These are phyloP conservation scores for Blastomyces gilchristii DNA, from an alignment of 2,329 filamentous ascomycete species.

Conservation along the genomic window DNA sequence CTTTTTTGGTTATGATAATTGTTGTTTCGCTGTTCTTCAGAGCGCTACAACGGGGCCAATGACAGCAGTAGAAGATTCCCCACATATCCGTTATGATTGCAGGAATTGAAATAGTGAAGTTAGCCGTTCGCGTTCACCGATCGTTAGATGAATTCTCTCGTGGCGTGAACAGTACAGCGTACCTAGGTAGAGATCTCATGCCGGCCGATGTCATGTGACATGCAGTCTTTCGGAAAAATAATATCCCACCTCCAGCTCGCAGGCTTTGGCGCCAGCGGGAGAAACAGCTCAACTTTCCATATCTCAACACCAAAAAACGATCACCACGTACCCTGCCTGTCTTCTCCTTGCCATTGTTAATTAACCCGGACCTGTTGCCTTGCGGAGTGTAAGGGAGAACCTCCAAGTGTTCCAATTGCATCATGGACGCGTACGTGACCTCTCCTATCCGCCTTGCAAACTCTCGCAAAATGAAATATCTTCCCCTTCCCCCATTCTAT, in stretches of 20 bases:
- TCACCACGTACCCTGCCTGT: background rate
- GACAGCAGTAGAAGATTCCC: background rate
- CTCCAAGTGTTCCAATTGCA: background rate
- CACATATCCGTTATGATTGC: too few relatives aligned
- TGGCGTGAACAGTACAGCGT: too few relatives aligned
- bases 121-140: too few relatives aligned
- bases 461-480: background rate
- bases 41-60: background rate
- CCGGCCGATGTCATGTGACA: background rate
- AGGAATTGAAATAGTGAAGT: too few relatives aligned
- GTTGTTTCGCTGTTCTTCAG: background rate
- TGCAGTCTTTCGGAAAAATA: background rate
- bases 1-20: background rate
- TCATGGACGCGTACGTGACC: constrained; percentile 29
- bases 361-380: background rate
- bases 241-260: background rate
- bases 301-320: background rate
- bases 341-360: background rate
- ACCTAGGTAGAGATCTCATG: too few relatives aligned
- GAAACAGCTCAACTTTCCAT: background rate
- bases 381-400: background rate
- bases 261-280: background rate
- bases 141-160: too few relatives aligned
- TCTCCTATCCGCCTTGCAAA: too few relatives aligned
- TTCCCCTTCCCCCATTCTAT: background rate